Conservation (phyloP, 495 filamentous ascomycete genomes). For the Aspergillus ellipticus region DNA sequence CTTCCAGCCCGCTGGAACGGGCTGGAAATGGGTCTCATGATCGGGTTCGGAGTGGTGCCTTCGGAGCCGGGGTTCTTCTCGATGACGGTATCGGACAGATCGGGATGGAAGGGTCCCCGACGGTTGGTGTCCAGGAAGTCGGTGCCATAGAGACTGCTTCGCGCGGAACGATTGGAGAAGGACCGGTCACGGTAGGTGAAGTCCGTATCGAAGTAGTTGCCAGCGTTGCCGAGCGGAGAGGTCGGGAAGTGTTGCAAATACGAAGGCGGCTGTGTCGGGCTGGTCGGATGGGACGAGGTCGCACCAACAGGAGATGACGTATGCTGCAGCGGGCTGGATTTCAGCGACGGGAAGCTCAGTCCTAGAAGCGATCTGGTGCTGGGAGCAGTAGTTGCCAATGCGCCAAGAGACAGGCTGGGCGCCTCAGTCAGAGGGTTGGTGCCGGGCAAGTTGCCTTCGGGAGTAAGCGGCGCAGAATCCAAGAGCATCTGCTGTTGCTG, state of each 20-base stretch:
- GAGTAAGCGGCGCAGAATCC: conserved; percentile 44
- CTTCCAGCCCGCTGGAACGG: conserved; percentile 43
- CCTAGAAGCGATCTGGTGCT: conserved; percentile 37
- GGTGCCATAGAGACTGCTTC: conserved; percentile 39
- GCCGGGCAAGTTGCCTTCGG: conserved; percentile 48
- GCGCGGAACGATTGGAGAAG: conserved; percentile 45
- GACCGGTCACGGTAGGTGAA: conserved; percentile 40
- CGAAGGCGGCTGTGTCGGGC: conserved; percentile 32
- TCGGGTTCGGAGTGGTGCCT: conserved; percentile 26
- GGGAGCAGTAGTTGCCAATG: conserved; percentile 29
- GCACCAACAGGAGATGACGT: conserved; percentile 33
- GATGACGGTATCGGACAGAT: conserved; percentile 32
- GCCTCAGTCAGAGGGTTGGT: conserved; percentile 39
- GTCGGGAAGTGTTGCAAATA: conserved; percentile 37
- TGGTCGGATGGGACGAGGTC: conserved; percentile 37
- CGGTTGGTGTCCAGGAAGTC: conserved; percentile 38
- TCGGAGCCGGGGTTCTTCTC: conserved; percentile 36
- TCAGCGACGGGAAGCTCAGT: conserved; percentile 36
- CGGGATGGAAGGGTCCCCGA: conserved; percentile 31
- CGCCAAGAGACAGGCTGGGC: conserved; percentile 20
- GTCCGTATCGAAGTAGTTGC: conserved; percentile 35
- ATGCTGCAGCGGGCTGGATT: conserved; percentile 42
- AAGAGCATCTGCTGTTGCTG: conserved; percentile 43
- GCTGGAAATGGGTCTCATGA: conserved; percentile 32
- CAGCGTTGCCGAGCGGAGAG: conserved; percentile 31